Conservation (phyloP, 345 rosid species). For the Erodium maritimum region DNA sequence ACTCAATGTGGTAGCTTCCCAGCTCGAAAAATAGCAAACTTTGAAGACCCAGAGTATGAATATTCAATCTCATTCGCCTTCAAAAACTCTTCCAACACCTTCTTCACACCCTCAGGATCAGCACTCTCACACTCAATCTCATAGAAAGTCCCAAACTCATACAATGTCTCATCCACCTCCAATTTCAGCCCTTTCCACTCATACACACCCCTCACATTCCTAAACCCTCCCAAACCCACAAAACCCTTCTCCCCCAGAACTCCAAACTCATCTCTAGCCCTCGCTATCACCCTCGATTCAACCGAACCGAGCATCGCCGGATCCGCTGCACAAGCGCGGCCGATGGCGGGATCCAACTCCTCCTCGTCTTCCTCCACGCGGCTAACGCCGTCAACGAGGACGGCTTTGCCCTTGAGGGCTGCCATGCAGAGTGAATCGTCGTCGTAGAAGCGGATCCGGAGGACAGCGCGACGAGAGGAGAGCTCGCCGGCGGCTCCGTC, state of each 20-base stretch:
- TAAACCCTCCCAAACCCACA: constrained; percentile 77
- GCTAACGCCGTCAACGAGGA: constrained; percentile 54
- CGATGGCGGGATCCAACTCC: constrained; percentile 35
- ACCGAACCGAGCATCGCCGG: constrained; percentile 28
- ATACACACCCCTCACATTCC: constrained; percentile 53
- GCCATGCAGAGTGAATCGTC: constrained; percentile 34
- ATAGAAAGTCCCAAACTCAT: constrained; percentile 51
- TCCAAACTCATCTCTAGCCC: constrained; percentile 65
- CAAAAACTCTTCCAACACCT: constrained; percentile 46
- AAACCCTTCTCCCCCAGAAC: constrained; percentile 21
- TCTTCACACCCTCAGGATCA: constrained; percentile 62
- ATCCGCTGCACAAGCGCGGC: constrained; percentile 33
- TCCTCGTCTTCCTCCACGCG: constrained; percentile 89
- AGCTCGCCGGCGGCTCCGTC: constrained; percentile 46
- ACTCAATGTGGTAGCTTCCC: constrained; percentile 52
- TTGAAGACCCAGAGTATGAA: constrained; percentile 51
- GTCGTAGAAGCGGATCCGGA: constrained; percentile 56
- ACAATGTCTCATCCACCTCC: constrained; percentile 82
- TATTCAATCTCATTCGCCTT: constrained; percentile 42
- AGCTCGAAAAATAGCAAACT: constrained; percentile 66
- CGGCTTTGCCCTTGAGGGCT: constrained; percentile 58
- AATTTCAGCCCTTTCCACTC: constrained; percentile 58
- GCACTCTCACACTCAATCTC: constrained; percentile 77
- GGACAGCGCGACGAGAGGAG: constrained; percentile 40
- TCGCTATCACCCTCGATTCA: constrained; percentile 47